Conservation (phyloP, 805 yeast species). For the Kodamaea kaohsiungensis region DNA sequence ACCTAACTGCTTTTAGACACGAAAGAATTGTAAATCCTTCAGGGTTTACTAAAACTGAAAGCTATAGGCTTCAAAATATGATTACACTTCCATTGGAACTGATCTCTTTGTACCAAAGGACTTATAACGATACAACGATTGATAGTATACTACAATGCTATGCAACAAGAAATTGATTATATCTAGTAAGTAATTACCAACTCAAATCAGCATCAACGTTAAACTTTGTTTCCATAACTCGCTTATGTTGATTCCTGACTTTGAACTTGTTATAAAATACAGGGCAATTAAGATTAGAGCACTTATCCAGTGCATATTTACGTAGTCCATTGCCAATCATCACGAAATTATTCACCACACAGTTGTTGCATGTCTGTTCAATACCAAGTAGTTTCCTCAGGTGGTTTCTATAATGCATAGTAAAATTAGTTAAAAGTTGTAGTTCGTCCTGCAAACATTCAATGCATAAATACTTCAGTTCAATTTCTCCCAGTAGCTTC, state of each 20-base stretch:
- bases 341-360: constrained; percentile 21
- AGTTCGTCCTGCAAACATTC: constrained; percentile 32
- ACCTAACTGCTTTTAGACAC: background rate
- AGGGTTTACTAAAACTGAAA: background rate
- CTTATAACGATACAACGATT: background rate
- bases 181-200: constrained; percentile 6
- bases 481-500: constrained; percentile 5
- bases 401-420: constrained; percentile 18
- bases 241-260: constrained; percentile 24
- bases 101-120: background rate
- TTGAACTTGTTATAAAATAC: constrained; percentile 57
- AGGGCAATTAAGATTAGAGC: constrained; percentile 67
- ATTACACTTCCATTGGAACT: background rate
- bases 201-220: constrained; percentile 4
- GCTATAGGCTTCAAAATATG: background rate
- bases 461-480: constrained; percentile 18
- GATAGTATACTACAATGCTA: background rate
- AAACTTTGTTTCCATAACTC: background rate
- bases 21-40: background rate
- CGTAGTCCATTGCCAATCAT: constrained; percentile 13
- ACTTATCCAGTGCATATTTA: constrained; percentile 24
- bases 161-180: background rate
- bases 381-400: constrained; percentile 14
- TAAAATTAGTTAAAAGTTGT: constrained; percentile 32
- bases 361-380: constrained; percentile 19